Conservation (phyloP, 2,329 filamentous ascomycete genomes). For the Ascochyta pisi region DNA sequence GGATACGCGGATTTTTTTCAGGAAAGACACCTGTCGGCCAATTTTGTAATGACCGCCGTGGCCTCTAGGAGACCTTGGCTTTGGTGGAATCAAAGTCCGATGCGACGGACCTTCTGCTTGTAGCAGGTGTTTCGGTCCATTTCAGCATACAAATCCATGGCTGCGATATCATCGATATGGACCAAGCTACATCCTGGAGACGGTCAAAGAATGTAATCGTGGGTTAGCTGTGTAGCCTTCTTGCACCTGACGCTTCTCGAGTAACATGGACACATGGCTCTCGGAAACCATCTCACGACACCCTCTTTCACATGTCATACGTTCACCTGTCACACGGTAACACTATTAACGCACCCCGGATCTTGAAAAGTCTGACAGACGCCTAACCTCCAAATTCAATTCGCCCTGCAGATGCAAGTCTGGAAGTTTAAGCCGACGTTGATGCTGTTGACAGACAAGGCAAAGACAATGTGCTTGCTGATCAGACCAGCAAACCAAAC, state of each 20-base stretch:
- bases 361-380: neutral
- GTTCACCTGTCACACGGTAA: neutral
- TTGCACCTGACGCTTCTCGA: neutral
- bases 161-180: neutral
- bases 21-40: neutral
- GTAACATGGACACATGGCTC: neutral
- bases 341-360: conserved; percentile 3
- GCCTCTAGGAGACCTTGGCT: neutral
- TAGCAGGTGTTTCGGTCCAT: neutral
- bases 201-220: neutral
- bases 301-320: conserved; percentile 3
- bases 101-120: neutral
- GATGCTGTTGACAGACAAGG: neutral
- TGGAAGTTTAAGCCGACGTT: conserved; percentile 11
- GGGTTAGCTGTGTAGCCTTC: too few species aligned
- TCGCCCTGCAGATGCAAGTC: conserved; percentile 11
- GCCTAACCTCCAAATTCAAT: conserved; percentile 2
- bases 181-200: neutral
- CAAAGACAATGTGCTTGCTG: neutral
- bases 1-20: neutral
- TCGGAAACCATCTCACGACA: neutral
- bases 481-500: neutral
- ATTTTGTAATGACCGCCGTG: neutral
- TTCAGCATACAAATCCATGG: neutral
- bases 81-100: neutral